phyloP scores from a whole-genome alignment of 371 early-diverging fungal species.

The Mucor piriformis region DNA sequence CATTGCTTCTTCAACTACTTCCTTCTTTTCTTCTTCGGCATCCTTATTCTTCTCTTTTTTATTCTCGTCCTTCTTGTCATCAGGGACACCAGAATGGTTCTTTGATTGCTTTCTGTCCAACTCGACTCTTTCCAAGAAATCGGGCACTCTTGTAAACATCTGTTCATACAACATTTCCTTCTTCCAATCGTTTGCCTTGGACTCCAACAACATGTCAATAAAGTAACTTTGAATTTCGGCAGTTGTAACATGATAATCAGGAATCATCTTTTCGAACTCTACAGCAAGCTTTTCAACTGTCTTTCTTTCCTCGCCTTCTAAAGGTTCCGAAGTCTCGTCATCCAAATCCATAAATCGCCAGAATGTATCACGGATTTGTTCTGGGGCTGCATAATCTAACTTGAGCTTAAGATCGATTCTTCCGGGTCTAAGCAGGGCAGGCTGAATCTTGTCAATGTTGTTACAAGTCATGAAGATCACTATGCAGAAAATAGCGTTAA shows the following conservation, averaged over 20 bases:
- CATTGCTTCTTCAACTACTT: neutral
- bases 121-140: conserved; percentile 27
- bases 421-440: conserved; percentile 95
- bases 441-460: conserved; percentile 89
- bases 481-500: neutral
- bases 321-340: conserved; percentile 24
- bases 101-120: conserved; percentile 37
- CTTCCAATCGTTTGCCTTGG: conserved; percentile 16
- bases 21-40: neutral
- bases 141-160: conserved; percentile 22
- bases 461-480: conserved; percentile 96
- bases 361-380: conserved; percentile 66
- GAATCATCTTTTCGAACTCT: conserved; percentile 27
- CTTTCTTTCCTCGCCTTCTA: conserved; percentile 14
- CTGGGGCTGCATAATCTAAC: conserved; percentile 76
- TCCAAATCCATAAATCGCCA: conserved; percentile 47
- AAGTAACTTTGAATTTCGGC: conserved; percentile 53
- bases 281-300: neutral
- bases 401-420: conserved; percentile 90
- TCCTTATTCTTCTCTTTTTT: neutral
- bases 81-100: conserved; percentile 2
- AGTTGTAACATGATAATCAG: conserved; percentile 44
- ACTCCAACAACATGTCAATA: conserved; percentile 28
- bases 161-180: conserved; percentile 8
- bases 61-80: neutral